Evolutionary conservation across 106 monocot genomes (phyloP), one percentile per base, ranked within the genome.

Genomic region (Allium sativum): DNA sequence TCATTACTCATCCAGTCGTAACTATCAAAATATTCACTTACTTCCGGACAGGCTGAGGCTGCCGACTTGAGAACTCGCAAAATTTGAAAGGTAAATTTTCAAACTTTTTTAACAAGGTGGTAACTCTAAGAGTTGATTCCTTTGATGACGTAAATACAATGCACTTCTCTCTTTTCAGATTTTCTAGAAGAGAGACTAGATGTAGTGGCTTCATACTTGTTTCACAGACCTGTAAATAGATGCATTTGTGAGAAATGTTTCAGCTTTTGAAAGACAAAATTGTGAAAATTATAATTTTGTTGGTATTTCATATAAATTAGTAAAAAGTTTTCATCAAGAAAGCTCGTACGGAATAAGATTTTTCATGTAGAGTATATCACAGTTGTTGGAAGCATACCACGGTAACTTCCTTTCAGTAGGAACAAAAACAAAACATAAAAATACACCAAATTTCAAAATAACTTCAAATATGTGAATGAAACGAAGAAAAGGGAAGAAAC

Each of bases 131-230:
- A 68, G 86, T 86, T 70, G 83, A 81, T 73, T 87, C 84, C 9
- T 78, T 65, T 40, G 90, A 90, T 40, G 90, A 86, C 45, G 94
- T 95, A 75, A 95, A 95, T 18, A 95, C 83, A 18, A 95, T 65
- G 53, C 79, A 84, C 62, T 95, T 95, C 64, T 95, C 86, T 18
- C 77, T 86, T 56, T 18, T 70, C 55, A 87, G 65, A 54, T 72
- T 74, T 68, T 86, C 69, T 42, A 95, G 70, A 74, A 95, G 89
- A 58, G 84, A 80, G 72, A 86, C 74, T 44, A 95, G 64, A 75
- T 79, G 71, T 16, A 90, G 44, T 18, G 90, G 81, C 68, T 95
- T 95, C 56, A 81, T 58, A 44, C 85, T 83, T 31, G 94, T 81
- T 55, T 76, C 74, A 71, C 86, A 95, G 20, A 90, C 70, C 94